Percentiles rank a stretch among this genome's conserved stretches.
Conservation (phyloP, 176 grass and related monocot genomes). For the Oryza glumipatula region DNA sequence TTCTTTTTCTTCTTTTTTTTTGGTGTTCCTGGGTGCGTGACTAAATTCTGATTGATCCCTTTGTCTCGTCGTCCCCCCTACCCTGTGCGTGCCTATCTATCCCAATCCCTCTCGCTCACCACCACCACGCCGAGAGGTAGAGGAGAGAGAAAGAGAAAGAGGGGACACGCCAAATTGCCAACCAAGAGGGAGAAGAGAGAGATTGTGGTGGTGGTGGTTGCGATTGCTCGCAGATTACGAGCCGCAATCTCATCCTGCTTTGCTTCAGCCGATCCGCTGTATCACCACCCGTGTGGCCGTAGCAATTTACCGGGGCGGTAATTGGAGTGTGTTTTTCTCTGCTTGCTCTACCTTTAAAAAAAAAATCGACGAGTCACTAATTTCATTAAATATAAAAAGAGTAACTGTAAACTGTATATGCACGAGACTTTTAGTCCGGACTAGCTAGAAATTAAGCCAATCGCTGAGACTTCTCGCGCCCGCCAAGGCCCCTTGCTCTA, state of each 20-base stretch:
- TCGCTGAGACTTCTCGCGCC: no score
- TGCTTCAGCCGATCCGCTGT: not conserved
- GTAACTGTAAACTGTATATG: no score
- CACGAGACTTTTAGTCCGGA: no score
- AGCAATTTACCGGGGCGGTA: not conserved
- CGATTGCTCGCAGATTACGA: slow-evolving; percentile 30
- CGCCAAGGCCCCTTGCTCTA: no score
- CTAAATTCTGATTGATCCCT: slow-evolving; percentile 50
- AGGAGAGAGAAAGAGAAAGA: not conserved
- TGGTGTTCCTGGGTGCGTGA: slow-evolving; percentile 28
- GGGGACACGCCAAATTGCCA: not conserved
- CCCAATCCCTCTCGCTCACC: slow-evolving; percentile 28
- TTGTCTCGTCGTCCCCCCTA: slow-evolving; percentile 39
- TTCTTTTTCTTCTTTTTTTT: not conserved
- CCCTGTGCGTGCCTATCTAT: slow-evolving; percentile 31
- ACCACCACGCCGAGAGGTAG: not conserved
- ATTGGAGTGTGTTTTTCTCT: not conserved
- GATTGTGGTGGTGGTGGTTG: not conserved
- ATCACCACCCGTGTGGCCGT: slow-evolving; percentile 7
- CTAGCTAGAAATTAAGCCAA: no score
- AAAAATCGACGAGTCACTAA: fast-evolving
- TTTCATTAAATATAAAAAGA: no score
- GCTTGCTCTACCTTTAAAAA: no score
- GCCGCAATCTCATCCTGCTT: slow-evolving; percentile 15
- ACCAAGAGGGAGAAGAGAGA: not conserved